phyloP scores from a whole-genome alignment of 73 alveolate genomes.

The Paramecium sexaurelia region DNA sequence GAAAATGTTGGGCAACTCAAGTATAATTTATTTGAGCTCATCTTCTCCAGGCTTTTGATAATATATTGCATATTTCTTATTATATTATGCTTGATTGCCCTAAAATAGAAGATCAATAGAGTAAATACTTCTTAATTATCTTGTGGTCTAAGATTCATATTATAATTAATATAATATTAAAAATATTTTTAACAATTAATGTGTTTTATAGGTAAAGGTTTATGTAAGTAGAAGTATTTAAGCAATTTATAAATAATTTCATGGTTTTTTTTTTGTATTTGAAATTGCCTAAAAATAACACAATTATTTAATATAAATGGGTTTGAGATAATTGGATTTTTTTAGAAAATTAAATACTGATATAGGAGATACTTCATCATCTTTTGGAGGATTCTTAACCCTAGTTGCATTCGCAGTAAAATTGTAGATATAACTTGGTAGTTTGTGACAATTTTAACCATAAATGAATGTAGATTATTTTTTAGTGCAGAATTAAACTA shows the following conservation, averaged over 20 bases:
- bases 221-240: no score
- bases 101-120: not conserved
- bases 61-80: not conserved
- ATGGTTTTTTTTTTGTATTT: not conserved
- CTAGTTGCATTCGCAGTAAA: slow-evolving; percentile 58
- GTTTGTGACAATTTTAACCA: not conserved
- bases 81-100: not conserved
- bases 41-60: not conserved
- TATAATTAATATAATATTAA: not conserved
- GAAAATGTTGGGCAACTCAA: slow-evolving; percentile 36
- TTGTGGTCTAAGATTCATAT: not conserved
- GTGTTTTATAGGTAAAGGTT: not conserved
- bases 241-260: no score
- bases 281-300: not conserved
- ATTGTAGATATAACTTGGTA: not conserved
- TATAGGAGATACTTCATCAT: slow-evolving; percentile 61
- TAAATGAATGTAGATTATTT: slow-evolving; percentile 7
- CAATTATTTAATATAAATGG: slow-evolving; percentile 5
- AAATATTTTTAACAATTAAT: not conserved
- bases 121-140: not conserved
- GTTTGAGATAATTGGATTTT: slow-evolving; percentile 58
- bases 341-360: slow-evolving; percentile 62
- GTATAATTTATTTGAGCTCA: not conserved
- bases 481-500: slow-evolving; percentile 5
- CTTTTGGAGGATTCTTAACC: slow-evolving; percentile 62